Evolutionary conservation across 148 eudicot species (phyloP), one percentile per base, ranked within the genome.

Genomic region (Fagopyrum tataricum): DNA sequence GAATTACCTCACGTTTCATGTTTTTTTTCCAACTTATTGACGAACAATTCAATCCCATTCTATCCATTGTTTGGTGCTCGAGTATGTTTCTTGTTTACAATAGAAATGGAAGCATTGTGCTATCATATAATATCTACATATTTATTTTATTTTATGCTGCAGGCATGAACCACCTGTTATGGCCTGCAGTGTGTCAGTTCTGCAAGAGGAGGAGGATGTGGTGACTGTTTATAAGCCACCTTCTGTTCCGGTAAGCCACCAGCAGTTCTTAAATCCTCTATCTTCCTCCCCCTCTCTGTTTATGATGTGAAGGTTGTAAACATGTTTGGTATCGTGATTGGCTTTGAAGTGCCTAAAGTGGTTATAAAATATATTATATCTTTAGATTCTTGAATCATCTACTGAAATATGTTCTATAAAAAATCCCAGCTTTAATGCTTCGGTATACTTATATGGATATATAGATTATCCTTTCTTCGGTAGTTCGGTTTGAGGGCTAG

Each of bases 81-180:
- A 20, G 12, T 59, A 39, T 64, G 69, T 14, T 14, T 31, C 37
- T 31, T 64, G 14, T 64, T 1, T 64, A 61, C 6, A 6, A 14
- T 64, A 4, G 9, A 18, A 64, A 31, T 55, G 8, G 61, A 62
- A 4, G 14, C 2, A 15, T 26, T 13, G 37, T 62, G 68, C 18
- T 31, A 31, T 31, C n/a, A 31, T 17, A 62, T 62, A 37, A 31
- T 62, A 64, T 6, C n/a, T 37, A 64, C 69, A 8, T 37, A 37
- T 17, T 64, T 31, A 64, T 39, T 37, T 43, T 71, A 75, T 80
- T 77, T 84, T 74, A 84, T 82, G 64, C 26, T 90, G 84, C 85
- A 95, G 98, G 94, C 98, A 95, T 83, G 98, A 95, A 82, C 98
- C 98, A 41, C 98, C 98, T 23, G 98, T 95, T 70, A 88, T 87